phyloP scores from a whole-genome alignment of 2,329 filamentous ascomycete genomes.

The Sarocladium oryzae region DNA sequence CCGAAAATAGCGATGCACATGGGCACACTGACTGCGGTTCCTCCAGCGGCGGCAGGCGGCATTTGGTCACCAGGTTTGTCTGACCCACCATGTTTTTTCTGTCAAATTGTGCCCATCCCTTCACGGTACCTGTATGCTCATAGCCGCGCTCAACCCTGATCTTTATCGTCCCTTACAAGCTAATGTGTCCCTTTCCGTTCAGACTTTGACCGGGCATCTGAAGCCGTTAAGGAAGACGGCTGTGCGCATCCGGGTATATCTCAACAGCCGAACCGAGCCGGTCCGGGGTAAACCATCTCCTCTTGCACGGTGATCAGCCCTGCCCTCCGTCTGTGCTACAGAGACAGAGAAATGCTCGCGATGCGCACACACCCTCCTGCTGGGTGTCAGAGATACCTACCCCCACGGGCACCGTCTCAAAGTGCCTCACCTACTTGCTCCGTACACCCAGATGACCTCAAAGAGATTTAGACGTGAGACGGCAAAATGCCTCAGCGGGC shows the following conservation, averaged over 20 bases:
- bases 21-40: too few relatives aligned
- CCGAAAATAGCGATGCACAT: neutral
- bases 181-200: neutral
- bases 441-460: slow-evolving; percentile 6
- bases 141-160: too few relatives aligned
- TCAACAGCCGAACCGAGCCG: neutral
- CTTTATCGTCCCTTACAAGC: neutral
- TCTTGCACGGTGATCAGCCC: neutral
- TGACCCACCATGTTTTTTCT: too few relatives aligned
- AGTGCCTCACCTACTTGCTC: slow-evolving; percentile 9
- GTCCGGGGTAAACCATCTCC: slow-evolving; percentile 1
- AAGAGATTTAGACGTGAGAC: slow-evolving; percentile 1
- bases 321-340: neutral
- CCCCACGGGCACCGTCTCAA: slow-evolving; percentile 1
- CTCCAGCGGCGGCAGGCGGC: too few relatives aligned
- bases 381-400: neutral
- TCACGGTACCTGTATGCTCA: too few relatives aligned
- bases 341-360: neutral
- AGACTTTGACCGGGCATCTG: neutral
- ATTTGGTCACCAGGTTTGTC: slow-evolving; percentile 3
- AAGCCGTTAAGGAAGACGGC: neutral
- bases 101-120: too few relatives aligned
- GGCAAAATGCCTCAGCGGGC: slow-evolving; percentile 7
- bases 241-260: slow-evolving; percentile 1
- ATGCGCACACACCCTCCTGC: neutral